phyloP scores from a whole-genome alignment of 192 early-diverging fungal species.

The Geranomyces michiganensis region DNA sequence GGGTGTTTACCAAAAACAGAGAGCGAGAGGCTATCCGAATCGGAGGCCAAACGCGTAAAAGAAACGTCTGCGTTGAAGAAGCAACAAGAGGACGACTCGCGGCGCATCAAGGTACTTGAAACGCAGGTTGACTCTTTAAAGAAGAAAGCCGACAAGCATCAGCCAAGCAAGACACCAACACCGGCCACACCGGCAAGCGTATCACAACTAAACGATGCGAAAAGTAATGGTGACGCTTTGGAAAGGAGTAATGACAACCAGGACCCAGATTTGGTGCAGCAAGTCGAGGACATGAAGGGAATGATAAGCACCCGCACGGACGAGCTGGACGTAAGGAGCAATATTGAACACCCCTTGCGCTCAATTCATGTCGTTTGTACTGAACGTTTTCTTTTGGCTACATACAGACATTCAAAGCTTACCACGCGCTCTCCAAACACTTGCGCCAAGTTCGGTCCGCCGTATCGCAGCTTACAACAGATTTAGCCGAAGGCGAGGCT shows the following conservation, averaged over 20 bases:
- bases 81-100: conserved; percentile 50
- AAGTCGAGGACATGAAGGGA: conserved; percentile 39
- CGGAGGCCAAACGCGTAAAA: conserved; percentile 40
- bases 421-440: conserved; percentile 34
- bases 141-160: conserved; percentile 47
- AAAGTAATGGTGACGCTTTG: background rate
- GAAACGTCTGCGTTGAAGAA: conserved; percentile 42
- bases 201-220: background rate
- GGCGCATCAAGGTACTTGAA: conserved; percentile 43
- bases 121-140: conserved; percentile 39
- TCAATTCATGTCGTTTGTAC: no score
- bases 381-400: background rate
- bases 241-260: background rate
- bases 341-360: background rate
- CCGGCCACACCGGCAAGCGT: conserved; percentile 8
- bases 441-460: conserved; percentile 31
- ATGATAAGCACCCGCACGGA: conserved; percentile 11
- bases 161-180: background rate
- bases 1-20: conserved; percentile 29
- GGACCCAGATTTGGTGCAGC: conserved; percentile 5
- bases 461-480: conserved; percentile 17
- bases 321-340: conserved; percentile 22
- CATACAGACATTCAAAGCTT: conserved; percentile 31
- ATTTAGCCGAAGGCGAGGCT: conserved; percentile 25
- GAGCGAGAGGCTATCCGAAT: conserved; percentile 46